phyloP scores from a whole-genome alignment of 2,329 filamentous ascomycete genomes.

The Aspergillus persii region DNA sequence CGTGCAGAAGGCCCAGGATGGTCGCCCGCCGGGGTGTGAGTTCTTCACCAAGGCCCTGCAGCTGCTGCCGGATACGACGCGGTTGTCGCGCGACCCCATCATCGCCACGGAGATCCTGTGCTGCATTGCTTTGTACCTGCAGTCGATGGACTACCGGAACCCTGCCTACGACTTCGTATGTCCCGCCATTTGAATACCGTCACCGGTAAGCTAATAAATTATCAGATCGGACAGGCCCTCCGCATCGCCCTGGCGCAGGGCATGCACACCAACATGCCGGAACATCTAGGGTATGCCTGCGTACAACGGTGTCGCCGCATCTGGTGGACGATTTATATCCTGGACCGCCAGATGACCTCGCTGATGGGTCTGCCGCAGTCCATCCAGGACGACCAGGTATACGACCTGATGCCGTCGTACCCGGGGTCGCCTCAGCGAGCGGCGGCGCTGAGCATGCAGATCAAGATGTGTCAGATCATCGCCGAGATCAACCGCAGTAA shows the following conservation, averaged over 20 bases:
- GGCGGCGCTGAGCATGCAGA: conserved; percentile 46
- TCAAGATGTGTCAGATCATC: conserved; percentile 47
- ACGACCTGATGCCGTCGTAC: conserved; percentile 47
- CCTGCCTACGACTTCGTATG: conserved; percentile 48
- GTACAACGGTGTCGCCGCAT: conserved; percentile 50
- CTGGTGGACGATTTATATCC: conserved; percentile 56
- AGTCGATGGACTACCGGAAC: conserved; percentile 50
- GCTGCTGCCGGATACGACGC: conserved; percentile 43
- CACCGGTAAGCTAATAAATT: not conserved
- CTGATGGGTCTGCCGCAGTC: conserved; percentile 53
- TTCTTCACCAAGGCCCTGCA: conserved; percentile 48
- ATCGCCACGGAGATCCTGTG: conserved; percentile 51
- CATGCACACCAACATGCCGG: conserved; percentile 54
- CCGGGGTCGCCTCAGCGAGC: conserved; percentile 38
- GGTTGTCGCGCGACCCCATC: conserved; percentile 44
- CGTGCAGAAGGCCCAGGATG: conserved; percentile 35
- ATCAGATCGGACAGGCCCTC: conserved; percentile 52
- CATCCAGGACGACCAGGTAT: conserved; percentile 52
- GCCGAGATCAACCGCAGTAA: conserved; percentile 47
- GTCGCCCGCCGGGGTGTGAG: conserved; percentile 47
- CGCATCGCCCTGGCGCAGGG: conserved; percentile 51
- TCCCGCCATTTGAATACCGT: not conserved
- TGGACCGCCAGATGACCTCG: conserved; percentile 55
- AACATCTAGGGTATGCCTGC: conserved; percentile 39
- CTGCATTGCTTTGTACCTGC: conserved; percentile 53